phyloP scores from a whole-genome alignment of 208 protist genomes.

The Strigomonas oncopelti region DNA sequence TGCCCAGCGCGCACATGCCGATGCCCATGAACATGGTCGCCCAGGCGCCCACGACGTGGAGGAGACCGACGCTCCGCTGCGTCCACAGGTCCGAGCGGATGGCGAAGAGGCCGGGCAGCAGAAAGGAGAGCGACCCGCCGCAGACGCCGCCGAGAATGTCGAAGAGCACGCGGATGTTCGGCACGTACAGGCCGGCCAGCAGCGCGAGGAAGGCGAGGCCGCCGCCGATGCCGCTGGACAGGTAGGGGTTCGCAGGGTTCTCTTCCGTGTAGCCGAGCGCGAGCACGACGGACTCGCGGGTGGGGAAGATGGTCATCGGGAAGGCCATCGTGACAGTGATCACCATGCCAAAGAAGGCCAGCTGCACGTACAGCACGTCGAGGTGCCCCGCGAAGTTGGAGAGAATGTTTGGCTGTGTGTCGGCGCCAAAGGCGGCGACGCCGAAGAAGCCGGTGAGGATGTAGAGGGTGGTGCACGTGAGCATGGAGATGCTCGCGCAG shows the following conservation, averaged over 20 bases:
- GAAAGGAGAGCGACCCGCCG: slow-evolving; percentile 62
- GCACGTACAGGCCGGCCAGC: slow-evolving; percentile 58
- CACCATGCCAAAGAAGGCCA: slow-evolving; percentile 68
- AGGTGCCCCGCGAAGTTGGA: slow-evolving; percentile 60
- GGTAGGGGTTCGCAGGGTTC: slow-evolving; percentile 21
- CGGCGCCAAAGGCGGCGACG: slow-evolving; percentile 51
- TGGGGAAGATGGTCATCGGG: slow-evolving; percentile 81
- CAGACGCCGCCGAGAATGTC: slow-evolving; percentile 73
- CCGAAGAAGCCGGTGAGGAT: slow-evolving; percentile 63
- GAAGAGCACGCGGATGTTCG: slow-evolving; percentile 75
- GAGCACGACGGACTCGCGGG: slow-evolving; percentile 64
- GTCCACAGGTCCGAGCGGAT: slow-evolving; percentile 51
- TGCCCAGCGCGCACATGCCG: slow-evolving; percentile 47
- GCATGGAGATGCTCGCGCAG: slow-evolving; percentile 55
- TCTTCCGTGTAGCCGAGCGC: slow-evolving; percentile 54
- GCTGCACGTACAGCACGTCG: slow-evolving; percentile 36
- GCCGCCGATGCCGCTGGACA: slow-evolving; percentile 42
- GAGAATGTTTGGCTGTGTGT: slow-evolving; percentile 70
- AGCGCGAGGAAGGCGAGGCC: slow-evolving; percentile 59
- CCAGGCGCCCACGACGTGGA: slow-evolving; percentile 38
- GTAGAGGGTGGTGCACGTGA: slow-evolving; percentile 60
- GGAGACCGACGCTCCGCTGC: slow-evolving; percentile 26
- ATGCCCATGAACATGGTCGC: slow-evolving; percentile 41
- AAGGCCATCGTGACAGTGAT: slow-evolving; percentile 79
- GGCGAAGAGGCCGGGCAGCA: slow-evolving; percentile 74